These are phyloP conservation scores for Camellia granthamiana DNA, from an alignment of 148 eudicot species.

Conservation along the genomic window DNA sequence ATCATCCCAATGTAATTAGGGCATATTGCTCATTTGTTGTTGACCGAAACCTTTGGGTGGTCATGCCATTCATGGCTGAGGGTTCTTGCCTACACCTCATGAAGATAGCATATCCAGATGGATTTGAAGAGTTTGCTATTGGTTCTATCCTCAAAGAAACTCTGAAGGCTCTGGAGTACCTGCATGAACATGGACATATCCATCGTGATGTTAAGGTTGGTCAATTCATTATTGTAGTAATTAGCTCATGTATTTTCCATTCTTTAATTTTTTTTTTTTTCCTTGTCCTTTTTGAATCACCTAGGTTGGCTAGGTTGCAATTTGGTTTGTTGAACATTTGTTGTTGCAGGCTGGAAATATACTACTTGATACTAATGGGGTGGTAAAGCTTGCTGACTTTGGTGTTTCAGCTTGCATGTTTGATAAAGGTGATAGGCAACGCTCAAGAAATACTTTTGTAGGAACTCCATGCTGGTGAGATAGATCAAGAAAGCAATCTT, in stretches of 20 bases:
- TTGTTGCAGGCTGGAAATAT: constrained; percentile 86
- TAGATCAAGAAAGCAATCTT: background rate
- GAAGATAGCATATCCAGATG: constrained; percentile 92
- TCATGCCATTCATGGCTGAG: constrained; percentile 98
- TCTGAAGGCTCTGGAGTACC: constrained; percentile 87
- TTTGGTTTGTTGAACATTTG: constrained; percentile 13
- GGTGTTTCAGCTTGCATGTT: constrained; percentile 99
- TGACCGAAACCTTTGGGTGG: constrained; percentile 85
- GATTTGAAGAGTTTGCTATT: constrained; percentile 90
- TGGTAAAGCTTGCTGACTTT: constrained; percentile 89
- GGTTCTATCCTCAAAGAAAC: constrained; percentile 88
- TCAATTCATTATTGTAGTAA: constrained; percentile 1
- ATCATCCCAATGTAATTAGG: constrained; percentile 85
- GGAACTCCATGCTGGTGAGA: constrained; percentile 99
- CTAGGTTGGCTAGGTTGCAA: background rate
- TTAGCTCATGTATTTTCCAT: background rate
- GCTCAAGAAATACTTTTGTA: constrained; percentile 93
- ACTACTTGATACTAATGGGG: constrained; percentile 74
- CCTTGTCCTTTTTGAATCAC: background rate
- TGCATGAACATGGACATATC: constrained; percentile 93
- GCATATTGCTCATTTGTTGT: constrained; percentile 95
- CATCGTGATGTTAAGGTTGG: constrained; percentile 96
- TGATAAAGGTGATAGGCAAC: constrained; percentile 90
- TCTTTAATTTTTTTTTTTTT: background rate
- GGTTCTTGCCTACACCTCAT: constrained; percentile 96